A percentile compares a stretch with the other conserved stretches of the same genome.
Conservation (phyloP, 805 yeast species). For the Candida broadrunensis region DNA sequence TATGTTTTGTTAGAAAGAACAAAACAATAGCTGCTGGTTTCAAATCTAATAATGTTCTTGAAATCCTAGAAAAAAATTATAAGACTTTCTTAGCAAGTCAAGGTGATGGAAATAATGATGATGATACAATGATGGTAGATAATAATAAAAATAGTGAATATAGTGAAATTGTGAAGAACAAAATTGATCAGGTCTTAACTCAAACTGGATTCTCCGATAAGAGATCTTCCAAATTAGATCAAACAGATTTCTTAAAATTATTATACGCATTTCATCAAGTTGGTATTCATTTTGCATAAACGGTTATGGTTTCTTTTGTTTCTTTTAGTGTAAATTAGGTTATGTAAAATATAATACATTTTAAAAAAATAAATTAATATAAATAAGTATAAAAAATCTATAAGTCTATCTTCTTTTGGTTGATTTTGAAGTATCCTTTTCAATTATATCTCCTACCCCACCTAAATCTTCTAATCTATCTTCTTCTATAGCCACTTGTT, state of each 20-base stretch:
- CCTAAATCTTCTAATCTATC: constrained; percentile 87
- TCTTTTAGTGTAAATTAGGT: constrained; percentile 1
- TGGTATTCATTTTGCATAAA: constrained; percentile 89
- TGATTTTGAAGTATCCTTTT: constrained; percentile 55
- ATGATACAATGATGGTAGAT: constrained; percentile 38
- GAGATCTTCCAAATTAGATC: constrained; percentile 93
- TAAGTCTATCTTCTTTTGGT: constrained; percentile 54
- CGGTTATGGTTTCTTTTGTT: not conserved
- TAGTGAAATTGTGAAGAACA: constrained; percentile 54
- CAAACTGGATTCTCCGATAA: constrained; percentile 81
- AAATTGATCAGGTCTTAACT: constrained; percentile 68
- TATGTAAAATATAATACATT: not conserved
- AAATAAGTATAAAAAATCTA: not conserved
- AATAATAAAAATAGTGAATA: constrained; percentile 31
- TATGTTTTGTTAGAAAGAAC: constrained; percentile 90
- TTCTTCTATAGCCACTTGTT: constrained; percentile 82
- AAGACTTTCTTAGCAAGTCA: constrained; percentile 61
- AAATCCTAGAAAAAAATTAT: constrained; percentile 84
- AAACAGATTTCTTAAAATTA: constrained; percentile 84
- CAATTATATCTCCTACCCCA: constrained; percentile 85
- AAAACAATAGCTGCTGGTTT: constrained; percentile 92
- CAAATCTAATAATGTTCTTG: constrained; percentile 74
- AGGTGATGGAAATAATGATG: constrained; percentile 47
- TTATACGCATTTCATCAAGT: constrained; percentile 94
- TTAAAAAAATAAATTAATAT: not conserved